A percentile compares a stretch with the other conserved stretches of the same genome.
These are phyloP conservation scores for Termitomyces sp. DNA, from an alignment of 768 basidiomycete genomes.

Conservation along the genomic window DNA sequence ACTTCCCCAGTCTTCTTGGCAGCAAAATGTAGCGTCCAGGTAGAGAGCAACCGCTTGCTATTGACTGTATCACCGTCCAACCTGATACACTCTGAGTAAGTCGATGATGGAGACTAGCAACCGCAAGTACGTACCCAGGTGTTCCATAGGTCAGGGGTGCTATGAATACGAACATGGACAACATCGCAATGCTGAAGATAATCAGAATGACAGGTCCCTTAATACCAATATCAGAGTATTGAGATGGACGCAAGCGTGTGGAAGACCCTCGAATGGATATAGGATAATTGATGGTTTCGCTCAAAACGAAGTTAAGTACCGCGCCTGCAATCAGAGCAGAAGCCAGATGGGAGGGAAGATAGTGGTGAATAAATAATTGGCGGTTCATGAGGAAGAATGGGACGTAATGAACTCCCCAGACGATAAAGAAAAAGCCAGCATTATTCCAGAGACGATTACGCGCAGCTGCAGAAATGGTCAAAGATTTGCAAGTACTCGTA, in stretches of 20 bases:
- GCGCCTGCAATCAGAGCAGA: slow-evolving; percentile 91
- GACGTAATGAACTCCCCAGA: slow-evolving; percentile 94
- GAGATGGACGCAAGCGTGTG: slow-evolving; percentile 47
- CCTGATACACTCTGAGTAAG: slow-evolving; percentile 33
- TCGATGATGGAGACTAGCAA: slow-evolving; percentile 5
- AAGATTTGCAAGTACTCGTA: background rate
- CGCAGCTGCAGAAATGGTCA: slow-evolving; percentile 47
- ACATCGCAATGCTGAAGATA: slow-evolving; percentile 52
- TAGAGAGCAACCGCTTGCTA: slow-evolving; percentile 72
- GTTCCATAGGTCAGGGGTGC: slow-evolving; percentile 93
- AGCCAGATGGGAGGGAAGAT: slow-evolving; percentile 92
- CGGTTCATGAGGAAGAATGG: slow-evolving; percentile 99
- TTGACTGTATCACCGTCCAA: slow-evolving; percentile 85
- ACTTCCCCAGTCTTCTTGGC: slow-evolving; percentile 52
- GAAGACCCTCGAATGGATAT: slow-evolving; percentile 71
- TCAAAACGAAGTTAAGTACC: slow-evolving; percentile 84
- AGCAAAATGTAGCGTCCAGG: slow-evolving; percentile 94
- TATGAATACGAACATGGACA: slow-evolving; percentile 67
- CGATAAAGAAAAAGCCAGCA: slow-evolving; percentile 88
- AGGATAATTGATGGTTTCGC: slow-evolving; percentile 89
- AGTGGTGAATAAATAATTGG: slow-evolving; percentile 96
- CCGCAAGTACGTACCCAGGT: slow-evolving; percentile 65
- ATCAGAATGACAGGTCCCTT: slow-evolving; percentile 66
- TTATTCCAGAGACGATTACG: slow-evolving; percentile 96
- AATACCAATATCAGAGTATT: slow-evolving; percentile 71